phyloP scores from a whole-genome alignment of 306 rosid genomes.

The Sicyos edulis region DNA sequence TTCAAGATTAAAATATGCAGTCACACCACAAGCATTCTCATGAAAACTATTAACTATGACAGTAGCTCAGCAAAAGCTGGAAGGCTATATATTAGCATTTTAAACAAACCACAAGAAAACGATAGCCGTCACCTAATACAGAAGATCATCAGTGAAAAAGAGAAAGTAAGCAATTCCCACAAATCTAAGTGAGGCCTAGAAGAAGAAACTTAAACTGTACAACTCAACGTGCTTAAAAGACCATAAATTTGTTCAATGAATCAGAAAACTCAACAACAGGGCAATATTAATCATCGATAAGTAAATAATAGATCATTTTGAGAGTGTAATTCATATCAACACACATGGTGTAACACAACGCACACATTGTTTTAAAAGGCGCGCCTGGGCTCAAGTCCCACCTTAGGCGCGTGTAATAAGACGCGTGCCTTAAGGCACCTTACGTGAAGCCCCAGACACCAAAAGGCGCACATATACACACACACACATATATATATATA shows the following conservation, averaged over 20 bases:
- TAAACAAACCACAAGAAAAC: neutral
- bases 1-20: neutral
- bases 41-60: conserved; percentile 1
- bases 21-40: neutral
- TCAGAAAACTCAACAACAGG: neutral
- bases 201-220: neutral
- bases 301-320: neutral
- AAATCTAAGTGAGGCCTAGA: neutral
- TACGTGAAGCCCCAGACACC: too few species aligned
- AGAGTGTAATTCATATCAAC: neutral
- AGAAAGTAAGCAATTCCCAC: neutral
- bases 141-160: neutral
- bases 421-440: too few species aligned
- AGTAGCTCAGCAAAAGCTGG: neutral
- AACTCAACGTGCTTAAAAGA: neutral
- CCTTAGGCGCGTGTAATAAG: too few species aligned
- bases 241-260: neutral
- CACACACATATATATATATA: too few species aligned
- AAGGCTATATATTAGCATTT: neutral
- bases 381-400: too few species aligned
- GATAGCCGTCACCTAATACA: neutral
- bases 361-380: too few species aligned
- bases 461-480: too few species aligned
- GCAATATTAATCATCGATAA: neutral
- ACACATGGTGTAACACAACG: neutral